phyloP scores from a whole-genome alignment of 2,329 filamentous ascomycete genomes.

The Paracoccidioides brasiliensis region DNA sequence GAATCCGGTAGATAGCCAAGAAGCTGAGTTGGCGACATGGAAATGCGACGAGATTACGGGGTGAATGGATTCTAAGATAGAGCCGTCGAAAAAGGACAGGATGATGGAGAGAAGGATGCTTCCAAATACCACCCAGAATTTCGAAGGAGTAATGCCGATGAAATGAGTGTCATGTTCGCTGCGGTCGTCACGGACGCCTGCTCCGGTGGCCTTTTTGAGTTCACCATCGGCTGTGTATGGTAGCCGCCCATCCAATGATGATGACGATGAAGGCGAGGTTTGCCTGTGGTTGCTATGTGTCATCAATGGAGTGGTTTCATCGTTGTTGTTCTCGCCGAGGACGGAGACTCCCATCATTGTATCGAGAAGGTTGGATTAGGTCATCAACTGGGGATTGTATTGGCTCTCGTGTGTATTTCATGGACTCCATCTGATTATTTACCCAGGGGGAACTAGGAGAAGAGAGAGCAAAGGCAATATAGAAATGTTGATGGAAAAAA shows the following conservation, averaged over 20 bases:
- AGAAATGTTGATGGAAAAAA: background rate
- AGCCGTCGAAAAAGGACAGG: constrained; percentile 54
- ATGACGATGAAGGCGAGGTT: background rate
- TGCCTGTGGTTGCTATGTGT: background rate
- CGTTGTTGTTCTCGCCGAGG: background rate
- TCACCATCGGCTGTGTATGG: background rate
- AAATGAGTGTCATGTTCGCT: constrained; percentile 14
- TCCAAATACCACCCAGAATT: constrained; percentile 51
- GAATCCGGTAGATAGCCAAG: constrained; percentile 70
- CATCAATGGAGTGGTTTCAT: constrained; percentile 1
- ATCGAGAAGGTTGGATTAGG: background rate
- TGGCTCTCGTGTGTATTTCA: too few relatives aligned
- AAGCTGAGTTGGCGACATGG: constrained; percentile 60
- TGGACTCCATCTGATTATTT: too few relatives aligned
- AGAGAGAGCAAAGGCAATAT: too few relatives aligned
- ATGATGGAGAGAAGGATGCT: constrained; percentile 46
- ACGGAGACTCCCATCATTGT: background rate
- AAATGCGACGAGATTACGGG: constrained; percentile 74
- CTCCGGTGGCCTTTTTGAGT: background rate
- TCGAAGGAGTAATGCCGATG: constrained; percentile 26
- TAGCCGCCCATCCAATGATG: background rate
- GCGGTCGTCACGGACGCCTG: background rate
- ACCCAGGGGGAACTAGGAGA: too few relatives aligned
- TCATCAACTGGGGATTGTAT: background rate
- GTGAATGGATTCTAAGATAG: constrained; percentile 68